Base-by-base conservation (phyloP, 208 protist species). In the Acanthamoeba lugdunensis region DNA sequence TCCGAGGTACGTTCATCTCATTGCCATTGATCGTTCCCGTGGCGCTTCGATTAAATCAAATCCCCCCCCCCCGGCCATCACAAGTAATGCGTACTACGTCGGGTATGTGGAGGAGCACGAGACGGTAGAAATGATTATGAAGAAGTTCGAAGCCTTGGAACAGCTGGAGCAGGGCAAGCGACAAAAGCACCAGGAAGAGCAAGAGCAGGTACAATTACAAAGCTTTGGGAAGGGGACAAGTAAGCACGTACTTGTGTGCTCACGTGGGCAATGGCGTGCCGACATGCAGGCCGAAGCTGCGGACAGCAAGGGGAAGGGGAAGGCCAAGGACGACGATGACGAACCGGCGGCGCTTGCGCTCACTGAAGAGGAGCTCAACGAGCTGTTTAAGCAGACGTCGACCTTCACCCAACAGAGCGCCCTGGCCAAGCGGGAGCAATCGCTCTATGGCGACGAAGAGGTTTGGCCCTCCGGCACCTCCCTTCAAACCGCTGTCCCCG, bases 41-140 rank as follows among this genome's bases (percentile, higher is more conserved):
- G n/a, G 33, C 33, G 16, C n/a, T 28, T 33, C 25, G 30, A n/a
- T 52, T 58, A 56, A 25, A 48, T 25, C 25, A 61, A 14, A 25
- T 25, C n/a, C 81, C 18, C 28, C 33, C 4, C 3, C 33, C 8
- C 8, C 14, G 4, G 6, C n/a, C 16, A 65, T n/a, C 41, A 9
- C 13, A 45, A 67, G 52, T 28, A 65, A 88, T 28, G 21, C 52
- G 45, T 88, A 65, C n/a, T 95, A 95, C 89, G 93, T 96, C 9
- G 95, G 95, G 14, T 96, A 96, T 82, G 95, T 95, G 9, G 92
- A 96, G 50, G 95, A 96, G 73, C 65, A 94, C 14, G 95, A 96
- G 67, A 96, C 92, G 48, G 77, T 94, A 4, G 94, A 94, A 23
- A 90, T 84, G 50, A 96, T 96, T 58, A 96, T 96, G 95, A 96